Evolutionary conservation across 768 basidiomycete species (phyloP).

Genomic region (Daedaleopsis nitida): DNA sequence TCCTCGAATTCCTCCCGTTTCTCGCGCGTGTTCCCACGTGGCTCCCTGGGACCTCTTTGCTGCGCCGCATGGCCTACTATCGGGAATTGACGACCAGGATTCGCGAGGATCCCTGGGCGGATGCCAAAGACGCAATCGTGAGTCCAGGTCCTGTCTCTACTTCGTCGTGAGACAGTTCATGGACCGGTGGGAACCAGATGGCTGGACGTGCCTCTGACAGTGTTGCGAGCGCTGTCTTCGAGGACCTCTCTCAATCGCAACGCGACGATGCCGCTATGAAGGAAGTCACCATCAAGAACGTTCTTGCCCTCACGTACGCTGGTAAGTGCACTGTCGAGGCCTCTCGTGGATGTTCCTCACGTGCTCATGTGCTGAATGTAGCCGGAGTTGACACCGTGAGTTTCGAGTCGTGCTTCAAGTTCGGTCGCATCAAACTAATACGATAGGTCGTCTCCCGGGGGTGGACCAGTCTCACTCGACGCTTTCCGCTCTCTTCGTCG

Average conservation of each 20-base stretch:
- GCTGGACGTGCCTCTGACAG: neutral
- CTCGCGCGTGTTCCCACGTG: slow-evolving; percentile 59
- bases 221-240: neutral
- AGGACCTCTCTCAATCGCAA: neutral
- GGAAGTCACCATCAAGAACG: neutral
- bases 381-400: neutral
- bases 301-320: neutral
- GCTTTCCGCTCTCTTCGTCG: slow-evolving; percentile 41
- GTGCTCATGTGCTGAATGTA: neutral
- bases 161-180: neutral
- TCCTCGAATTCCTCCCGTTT: slow-evolving; percentile 30
- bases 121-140: slow-evolving; percentile 55
- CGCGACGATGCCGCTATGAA: neutral
- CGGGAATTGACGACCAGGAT: slow-evolving; percentile 60
- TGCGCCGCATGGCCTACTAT: slow-evolving; percentile 56
- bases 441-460: slow-evolving; percentile 37
- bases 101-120: slow-evolving; percentile 60
- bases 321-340: neutral
- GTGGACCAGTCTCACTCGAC: slow-evolving; percentile 33
- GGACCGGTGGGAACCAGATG: too few relatives aligned
- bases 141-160: slow-evolving; percentile 12
- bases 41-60: slow-evolving; percentile 67
- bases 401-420: neutral
- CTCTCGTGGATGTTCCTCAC: neutral
- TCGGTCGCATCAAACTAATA: too few relatives aligned